These are phyloP conservation scores for Halenospora varia DNA, from an alignment of 495 filamentous ascomycete genomes.

Conservation along the genomic window DNA sequence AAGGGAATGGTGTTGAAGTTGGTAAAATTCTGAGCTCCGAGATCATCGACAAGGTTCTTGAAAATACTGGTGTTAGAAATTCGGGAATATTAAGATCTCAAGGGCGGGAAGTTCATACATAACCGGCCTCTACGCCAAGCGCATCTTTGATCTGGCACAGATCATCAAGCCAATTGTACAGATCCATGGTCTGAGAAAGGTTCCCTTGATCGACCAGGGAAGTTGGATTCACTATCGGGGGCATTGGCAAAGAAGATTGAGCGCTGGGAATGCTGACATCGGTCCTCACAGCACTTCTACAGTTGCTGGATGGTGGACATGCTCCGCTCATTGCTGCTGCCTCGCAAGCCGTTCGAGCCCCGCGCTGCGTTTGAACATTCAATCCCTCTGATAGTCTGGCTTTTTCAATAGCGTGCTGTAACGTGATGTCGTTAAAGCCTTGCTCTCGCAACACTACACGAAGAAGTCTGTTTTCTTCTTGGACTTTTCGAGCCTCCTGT, in stretches of 20 bases:
- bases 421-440: neutral
- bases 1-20: neutral
- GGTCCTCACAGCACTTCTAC: neutral
- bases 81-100: too few species aligned
- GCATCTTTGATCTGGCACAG: neutral
- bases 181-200: neutral
- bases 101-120: neutral
- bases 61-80: neutral
- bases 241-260: neutral
- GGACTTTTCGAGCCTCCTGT: conserved; percentile 1
- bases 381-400: neutral
- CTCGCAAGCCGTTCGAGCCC: neutral
- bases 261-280: neutral
- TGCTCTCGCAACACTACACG: neutral
- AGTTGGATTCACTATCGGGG: neutral
- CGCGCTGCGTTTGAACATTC: neutral
- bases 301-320: neutral
- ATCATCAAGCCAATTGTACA: neutral
- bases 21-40: neutral
- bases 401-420: neutral
- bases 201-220: neutral
- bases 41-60: neutral
- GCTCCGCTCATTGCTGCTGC: too few species aligned
- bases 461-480: conserved; percentile 13
- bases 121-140: neutral